phyloP scores from a whole-genome alignment of 176 grass and related monocot genomes.

The Carex cristatella region DNA sequence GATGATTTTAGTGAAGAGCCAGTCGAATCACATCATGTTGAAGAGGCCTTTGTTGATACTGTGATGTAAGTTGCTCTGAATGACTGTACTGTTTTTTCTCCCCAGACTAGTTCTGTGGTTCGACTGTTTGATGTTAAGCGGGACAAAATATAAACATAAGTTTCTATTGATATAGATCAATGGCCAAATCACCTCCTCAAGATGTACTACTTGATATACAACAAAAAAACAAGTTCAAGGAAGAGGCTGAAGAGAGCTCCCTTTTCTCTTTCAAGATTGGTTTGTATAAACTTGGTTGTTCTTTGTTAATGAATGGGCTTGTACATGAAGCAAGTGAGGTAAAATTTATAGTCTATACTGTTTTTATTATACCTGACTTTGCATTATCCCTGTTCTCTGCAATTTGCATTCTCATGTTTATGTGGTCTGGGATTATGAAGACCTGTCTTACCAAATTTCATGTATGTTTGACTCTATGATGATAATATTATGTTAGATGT shows the following conservation, averaged over 20 bases:
- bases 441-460: neutral
- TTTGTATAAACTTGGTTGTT: conserved; percentile 68
- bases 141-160: neutral
- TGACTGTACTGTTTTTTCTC: conserved; percentile 4
- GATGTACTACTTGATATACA: conserved; percentile 70
- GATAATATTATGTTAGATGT: neutral
- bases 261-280: conserved; percentile 83
- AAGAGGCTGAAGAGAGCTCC: conserved; percentile 76
- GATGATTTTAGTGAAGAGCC: conserved; percentile 69
- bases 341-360: conserved; percentile 10
- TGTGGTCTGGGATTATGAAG: neutral
- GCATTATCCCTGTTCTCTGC: neutral
- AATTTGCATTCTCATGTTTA: neutral
- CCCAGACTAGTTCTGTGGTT: neutral
- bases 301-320: conserved; percentile 93
- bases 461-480: neutral
- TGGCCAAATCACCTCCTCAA: conserved; percentile 90
- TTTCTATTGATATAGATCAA: conserved; percentile 47
- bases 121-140: neutral
- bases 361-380: neutral
- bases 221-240: conserved; percentile 56
- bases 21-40: conserved; percentile 73
- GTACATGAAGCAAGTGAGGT: conserved; percentile 90
- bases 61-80: conserved; percentile 54
- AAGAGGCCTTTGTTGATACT: conserved; percentile 88